These are phyloP conservation scores for Malus fusca DNA, from an alignment of 306 rosid genomes.

Conservation along the genomic window DNA sequence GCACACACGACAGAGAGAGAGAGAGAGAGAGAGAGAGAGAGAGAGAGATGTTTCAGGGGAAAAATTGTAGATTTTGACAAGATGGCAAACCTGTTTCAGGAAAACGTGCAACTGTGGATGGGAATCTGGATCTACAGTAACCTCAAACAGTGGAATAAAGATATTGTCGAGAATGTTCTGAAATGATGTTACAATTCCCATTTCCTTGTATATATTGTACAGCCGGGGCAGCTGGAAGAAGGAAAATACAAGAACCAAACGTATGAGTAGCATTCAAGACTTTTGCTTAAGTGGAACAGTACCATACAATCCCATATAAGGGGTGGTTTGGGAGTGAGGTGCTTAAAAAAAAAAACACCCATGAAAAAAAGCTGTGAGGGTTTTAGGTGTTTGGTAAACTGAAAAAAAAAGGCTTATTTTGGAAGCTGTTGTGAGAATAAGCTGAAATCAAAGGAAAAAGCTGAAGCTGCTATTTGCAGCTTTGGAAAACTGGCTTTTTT, in stretches of 20 bases:
- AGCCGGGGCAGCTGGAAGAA: constrained; percentile 74
- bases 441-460: too few species aligned
- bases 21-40: background rate
- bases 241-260: constrained; percentile 8
- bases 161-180: constrained; percentile 96
- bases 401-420: too few species aligned
- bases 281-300: background rate
- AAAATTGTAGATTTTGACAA: background rate
- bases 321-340: too few species aligned
- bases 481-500: too few species aligned
- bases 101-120: constrained; percentile 96
- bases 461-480: too few species aligned
- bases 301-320: background rate
- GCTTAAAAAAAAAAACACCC: too few species aligned
- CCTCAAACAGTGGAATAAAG: constrained; percentile 93
- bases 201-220: constrained; percentile 90
- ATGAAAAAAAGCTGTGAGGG: too few species aligned
- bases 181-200: constrained; percentile 96
- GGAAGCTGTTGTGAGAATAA: too few species aligned
- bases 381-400: too few species aligned
- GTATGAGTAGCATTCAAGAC: background rate
- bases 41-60: background rate
- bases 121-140: constrained; percentile 89
- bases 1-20: background rate
- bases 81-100: constrained; percentile 68